Evolutionary conservation across 129 eudicot genomes (phyloP), one percentile per base, ranked within the genome.

Genomic region (Flaveria bidentis): DNA sequence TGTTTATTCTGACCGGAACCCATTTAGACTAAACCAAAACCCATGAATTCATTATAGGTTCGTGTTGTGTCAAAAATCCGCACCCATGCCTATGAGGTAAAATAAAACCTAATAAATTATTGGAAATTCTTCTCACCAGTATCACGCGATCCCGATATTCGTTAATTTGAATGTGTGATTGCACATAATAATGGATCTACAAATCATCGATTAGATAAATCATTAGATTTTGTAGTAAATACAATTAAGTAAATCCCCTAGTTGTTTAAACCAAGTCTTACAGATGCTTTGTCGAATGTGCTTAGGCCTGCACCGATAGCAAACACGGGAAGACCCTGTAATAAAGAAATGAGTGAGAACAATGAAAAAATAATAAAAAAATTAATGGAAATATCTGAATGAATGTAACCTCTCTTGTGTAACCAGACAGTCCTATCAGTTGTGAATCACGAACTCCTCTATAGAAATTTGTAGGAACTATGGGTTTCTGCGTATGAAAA

Each of bases 121-220:
- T 67, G 23, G 18, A 25, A 64, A 39, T 55, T 46, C 7, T 74
- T 57, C 87, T 86, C 82, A 89, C 95, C 91, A 89, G 73, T 78
- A 89, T 58, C 60, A 84, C 88, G 41, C 89, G 86, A 81, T 89
- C 95, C 49, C 95, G 84, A 41, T 86, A 89, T 75, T 89, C 95
- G 72, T 89, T 89, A 64, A 89, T 77, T 76, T 89, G 95, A 77
- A 89, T 89, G 80, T 89, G 91, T 58, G 95, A 89, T 72, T 89
- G 95, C 65, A 84, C 66, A 45, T 89, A 89, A 73, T 89, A 89
- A 78, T 89, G 91, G 65, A 89, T 86, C 95, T 89, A 72, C 79
- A 80, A 64, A 47, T 36, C 4, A 10, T 55, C 33, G 39, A 66
- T 36, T 20, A 30, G 42, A 53, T 47, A 67, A 51, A 66, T 17